Percentiles rank a stretch among this genome's conserved stretches.
These are phyloP conservation scores for Solanum hybrid DNA, from an alignment of 305 asterid genomes.

Conservation along the genomic window DNA sequence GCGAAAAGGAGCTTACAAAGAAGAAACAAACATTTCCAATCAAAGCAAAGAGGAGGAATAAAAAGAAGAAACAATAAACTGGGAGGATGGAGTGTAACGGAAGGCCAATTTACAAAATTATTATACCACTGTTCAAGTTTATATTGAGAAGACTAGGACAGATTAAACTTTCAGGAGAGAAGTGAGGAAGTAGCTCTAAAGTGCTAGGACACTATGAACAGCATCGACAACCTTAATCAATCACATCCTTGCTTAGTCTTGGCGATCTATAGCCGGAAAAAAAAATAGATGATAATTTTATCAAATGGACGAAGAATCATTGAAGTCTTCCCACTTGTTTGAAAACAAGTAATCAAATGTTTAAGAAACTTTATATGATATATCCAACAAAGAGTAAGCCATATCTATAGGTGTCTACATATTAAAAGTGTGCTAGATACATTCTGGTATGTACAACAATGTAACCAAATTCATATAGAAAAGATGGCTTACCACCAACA, in stretches of 20 bases:
- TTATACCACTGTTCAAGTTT: neutral
- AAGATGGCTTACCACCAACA: conserved; percentile 54
- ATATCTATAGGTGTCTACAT: neutral
- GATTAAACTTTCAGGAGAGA: neutral
- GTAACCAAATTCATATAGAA: neutral
- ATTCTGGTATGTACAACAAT: neutral
- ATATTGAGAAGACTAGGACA: neutral
- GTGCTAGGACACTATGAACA: neutral
- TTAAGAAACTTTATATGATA: neutral
- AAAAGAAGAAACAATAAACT: neutral
- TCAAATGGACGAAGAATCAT: neutral
- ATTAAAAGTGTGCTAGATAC: neutral
- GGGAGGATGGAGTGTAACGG: neutral
- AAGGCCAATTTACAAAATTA: neutral
- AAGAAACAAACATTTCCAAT: neutral
- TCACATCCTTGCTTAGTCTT: neutral
- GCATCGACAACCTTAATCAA: neutral
- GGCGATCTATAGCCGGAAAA: neutral
- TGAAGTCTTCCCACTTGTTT: neutral
- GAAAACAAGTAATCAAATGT: neutral
- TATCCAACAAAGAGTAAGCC: neutral
- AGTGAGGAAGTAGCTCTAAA: neutral
- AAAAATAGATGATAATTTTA: neutral
- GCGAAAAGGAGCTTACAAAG: neutral
- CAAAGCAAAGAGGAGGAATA: neutral